Base-by-base conservation (phyloP, 2,329 filamentous ascomycete genomes). In the Calonectria fujianensis region DNA sequence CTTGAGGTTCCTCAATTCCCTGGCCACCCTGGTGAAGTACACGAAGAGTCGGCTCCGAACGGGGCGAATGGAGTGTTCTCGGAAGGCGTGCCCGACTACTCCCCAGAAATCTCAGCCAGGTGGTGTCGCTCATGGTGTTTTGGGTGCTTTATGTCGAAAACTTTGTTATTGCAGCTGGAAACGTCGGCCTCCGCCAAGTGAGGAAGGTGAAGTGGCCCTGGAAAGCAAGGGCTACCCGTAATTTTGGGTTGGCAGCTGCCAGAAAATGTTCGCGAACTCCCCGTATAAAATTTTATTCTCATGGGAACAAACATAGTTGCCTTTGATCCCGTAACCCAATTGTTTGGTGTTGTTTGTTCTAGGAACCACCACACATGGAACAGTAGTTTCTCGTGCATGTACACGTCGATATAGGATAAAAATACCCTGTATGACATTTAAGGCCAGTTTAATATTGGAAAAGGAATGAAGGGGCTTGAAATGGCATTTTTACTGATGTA, bases 41-140 rank as follows among this genome's bases (percentile, higher is more conserved):
- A 18, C 68, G 78, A 57, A 80, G 77, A 14, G 77, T 72, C 50
- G 78, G 75, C 41, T 78, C 78, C 9, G 80, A 80, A 29, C 75
- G 75, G 70, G 74, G 80, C 13, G 78, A 77, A 50, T 67, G 69
- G 2, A 80, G 72, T 32, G 57, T 59, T 52, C 69, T 75, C 31
- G 79, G 77, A 13, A 73, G 70, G n/a, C 79, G 81, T 65, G 73
- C 70, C 59, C 75, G 80, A 24, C 72, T 80, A n/a, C 73, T 77
- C 35, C 80, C 77, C 8, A 82, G 74, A 5, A 82, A 77, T 29
- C 78, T 79, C 51, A 81, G 68, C 80, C 80, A 82, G 37, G 72
- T 51, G 50, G 76, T 65, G 16, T 82, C 80, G 27, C 73, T 52
- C 80, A 82, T 82, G 8, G 14, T 65, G 20, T 64, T 51, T 45